Evolutionary conservation across 2,329 filamentous ascomycete species (phyloP).

Genomic region (Fusarium coicis): DNA sequence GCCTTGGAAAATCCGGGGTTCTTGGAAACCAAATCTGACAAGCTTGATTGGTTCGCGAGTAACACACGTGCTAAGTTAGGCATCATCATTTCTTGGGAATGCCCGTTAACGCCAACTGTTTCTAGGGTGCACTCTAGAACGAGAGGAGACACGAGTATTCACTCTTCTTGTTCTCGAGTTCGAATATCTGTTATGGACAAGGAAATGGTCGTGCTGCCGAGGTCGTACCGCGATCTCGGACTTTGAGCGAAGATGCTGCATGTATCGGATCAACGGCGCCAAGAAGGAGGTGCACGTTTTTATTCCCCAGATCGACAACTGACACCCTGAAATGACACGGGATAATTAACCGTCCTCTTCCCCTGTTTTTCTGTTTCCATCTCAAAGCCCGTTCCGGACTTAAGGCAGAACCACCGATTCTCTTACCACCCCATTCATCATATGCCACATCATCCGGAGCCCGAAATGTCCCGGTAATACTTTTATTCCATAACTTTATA

Average conservation of each 20-base stretch:
- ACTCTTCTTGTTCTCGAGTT: too few relatives aligned
- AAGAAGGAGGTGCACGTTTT: slow-evolving; percentile 5
- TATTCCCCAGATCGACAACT: slow-evolving; percentile 24
- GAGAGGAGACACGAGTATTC: neutral
- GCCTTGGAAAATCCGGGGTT: slow-evolving; percentile 26
- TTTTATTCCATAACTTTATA: neutral
- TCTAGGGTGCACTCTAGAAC: neutral
- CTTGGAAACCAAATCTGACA: slow-evolving; percentile 13
- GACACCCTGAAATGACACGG: slow-evolving; percentile 7
- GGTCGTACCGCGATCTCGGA: neutral
- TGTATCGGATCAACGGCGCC: slow-evolving; percentile 8
- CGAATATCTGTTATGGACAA: too few relatives aligned
- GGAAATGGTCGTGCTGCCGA: neutral
- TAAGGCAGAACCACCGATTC: slow-evolving; percentile 19
- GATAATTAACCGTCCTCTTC: slow-evolving; percentile 8
- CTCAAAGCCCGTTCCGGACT: slow-evolving; percentile 15
- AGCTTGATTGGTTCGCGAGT: slow-evolving; percentile 9
- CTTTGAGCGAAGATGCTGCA: neutral
- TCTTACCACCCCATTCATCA: slow-evolving; percentile 9
- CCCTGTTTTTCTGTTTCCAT: neutral
- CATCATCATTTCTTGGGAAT: slow-evolving; percentile 10
- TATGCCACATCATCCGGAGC: slow-evolving; percentile 18
- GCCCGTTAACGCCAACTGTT: slow-evolving; percentile 17
- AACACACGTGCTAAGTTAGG: slow-evolving; percentile 7
- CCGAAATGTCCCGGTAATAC: slow-evolving; percentile 25